phyloP scores from a whole-genome alignment of 2,329 filamentous ascomycete species.

The Cladosporium phlei region DNA sequence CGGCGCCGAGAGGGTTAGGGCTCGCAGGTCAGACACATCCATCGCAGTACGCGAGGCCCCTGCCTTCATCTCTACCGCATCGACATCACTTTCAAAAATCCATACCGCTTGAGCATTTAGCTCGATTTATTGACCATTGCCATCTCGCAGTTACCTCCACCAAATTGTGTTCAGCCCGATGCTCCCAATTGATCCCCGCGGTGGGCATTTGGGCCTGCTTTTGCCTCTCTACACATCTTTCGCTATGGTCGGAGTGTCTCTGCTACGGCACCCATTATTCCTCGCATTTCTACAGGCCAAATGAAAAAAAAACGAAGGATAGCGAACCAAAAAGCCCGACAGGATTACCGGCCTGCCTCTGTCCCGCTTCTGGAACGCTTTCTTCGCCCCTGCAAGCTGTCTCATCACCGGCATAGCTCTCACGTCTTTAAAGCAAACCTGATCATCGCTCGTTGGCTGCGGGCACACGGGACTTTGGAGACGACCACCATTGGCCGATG shows the following conservation, averaged over 20 bases:
- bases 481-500: constrained; percentile 24
- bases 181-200: constrained; percentile 23
- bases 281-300: constrained; percentile 20
- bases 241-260: constrained; percentile 27
- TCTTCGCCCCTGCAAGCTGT: constrained; percentile 21
- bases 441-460: constrained; percentile 24
- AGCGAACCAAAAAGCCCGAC: neutral
- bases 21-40: too few relatives aligned
- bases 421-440: too few relatives aligned
- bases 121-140: too few relatives aligned
- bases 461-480: constrained; percentile 23
- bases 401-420: constrained; percentile 22
- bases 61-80: too few relatives aligned
- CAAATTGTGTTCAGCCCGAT: too few relatives aligned
- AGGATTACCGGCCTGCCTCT: constrained; percentile 16
- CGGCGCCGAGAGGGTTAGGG: too few relatives aligned
- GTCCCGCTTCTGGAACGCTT: constrained; percentile 24
- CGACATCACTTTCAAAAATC: too few relatives aligned
- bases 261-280: constrained; percentile 29
- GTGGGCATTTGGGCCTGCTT: constrained; percentile 27
- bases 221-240: constrained; percentile 28
- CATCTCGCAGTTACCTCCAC: too few relatives aligned
- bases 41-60: too few relatives aligned
- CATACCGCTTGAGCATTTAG: too few relatives aligned
- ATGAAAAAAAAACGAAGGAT: neutral